Evolutionary conservation across 1,284 basidiomycete genomes (phyloP).

Genomic region (Ceratobasidium papillatum): DNA sequence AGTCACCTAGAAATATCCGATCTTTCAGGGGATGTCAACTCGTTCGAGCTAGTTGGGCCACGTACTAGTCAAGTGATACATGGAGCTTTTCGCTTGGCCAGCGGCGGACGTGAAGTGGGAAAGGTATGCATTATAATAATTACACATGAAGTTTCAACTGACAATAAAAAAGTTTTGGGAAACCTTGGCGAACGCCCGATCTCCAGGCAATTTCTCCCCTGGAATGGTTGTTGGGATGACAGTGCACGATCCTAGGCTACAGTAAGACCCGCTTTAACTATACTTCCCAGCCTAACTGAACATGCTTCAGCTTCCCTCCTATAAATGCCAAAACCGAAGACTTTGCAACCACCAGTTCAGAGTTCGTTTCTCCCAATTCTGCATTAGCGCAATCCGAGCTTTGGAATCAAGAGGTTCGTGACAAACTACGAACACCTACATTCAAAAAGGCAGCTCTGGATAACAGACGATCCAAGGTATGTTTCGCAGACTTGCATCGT

Average conservation of each 20-base stretch:
- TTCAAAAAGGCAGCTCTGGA: conserved; percentile 88
- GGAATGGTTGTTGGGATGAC: conserved; percentile 80
- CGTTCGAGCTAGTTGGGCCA: conserved; percentile 88
- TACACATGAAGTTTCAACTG: background rate
- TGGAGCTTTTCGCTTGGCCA: conserved; percentile 70
- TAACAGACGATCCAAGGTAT: conserved; percentile 74
- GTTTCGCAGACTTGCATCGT: conserved; percentile 22
- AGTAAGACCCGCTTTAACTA: conserved; percentile 54
- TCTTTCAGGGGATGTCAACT: conserved; percentile 72
- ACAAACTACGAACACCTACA: conserved; percentile 64
- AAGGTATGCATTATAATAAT: conserved; percentile 56
- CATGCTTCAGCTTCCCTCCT: conserved; percentile 72
- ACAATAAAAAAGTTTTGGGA: conserved; percentile 69
- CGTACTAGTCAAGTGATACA: conserved; percentile 80
- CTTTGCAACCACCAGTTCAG: conserved; percentile 44
- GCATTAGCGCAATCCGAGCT: conserved; percentile 69
- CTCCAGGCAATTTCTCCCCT: conserved; percentile 70
- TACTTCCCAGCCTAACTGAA: background rate
- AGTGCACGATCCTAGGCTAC: conserved; percentile 82
- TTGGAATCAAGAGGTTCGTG: conserved; percentile 71
- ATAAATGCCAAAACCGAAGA: conserved; percentile 66
- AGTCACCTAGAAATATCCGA: conserved; percentile 68
- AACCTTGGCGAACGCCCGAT: conserved; percentile 66
- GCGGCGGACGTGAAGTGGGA: conserved; percentile 61
- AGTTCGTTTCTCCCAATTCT: conserved; percentile 63